Evolutionary conservation across 495 filamentous ascomycete genomes (phyloP).

Genomic region (Copromyces sp.): DNA sequence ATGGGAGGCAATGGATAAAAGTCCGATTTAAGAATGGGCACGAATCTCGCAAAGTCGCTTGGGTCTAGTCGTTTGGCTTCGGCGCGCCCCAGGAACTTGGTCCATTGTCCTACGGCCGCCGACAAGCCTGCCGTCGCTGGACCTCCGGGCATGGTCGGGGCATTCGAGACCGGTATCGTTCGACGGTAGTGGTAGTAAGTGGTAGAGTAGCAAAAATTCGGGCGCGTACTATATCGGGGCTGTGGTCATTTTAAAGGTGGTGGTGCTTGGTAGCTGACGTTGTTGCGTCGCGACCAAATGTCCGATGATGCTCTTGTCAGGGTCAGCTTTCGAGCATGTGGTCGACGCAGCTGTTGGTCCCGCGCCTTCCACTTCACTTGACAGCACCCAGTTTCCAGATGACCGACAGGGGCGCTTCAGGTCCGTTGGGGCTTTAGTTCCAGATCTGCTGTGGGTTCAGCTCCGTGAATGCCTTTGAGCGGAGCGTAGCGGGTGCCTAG

Average conservation of each 20-base stretch:
- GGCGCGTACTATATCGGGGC: not conserved
- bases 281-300: not conserved
- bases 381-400: not conserved
- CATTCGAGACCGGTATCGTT: slow-evolving; percentile 4
- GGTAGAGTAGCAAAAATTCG: not conserved
- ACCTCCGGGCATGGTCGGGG: slow-evolving; percentile 9
- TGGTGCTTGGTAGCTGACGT: not conserved
- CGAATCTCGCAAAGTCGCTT: slow-evolving; percentile 35
- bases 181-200: not conserved
- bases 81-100: slow-evolving; percentile 35
- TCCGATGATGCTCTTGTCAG: not conserved
- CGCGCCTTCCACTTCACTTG: not conserved
- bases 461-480: not conserved
- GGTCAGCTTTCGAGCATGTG: not conserved
- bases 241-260: not conserved
- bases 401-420: not conserved
- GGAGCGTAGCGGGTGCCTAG: not conserved
- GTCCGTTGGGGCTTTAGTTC: not conserved
- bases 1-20: slow-evolving; percentile 31
- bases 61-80: slow-evolving; percentile 34
- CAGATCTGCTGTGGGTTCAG: not conserved
- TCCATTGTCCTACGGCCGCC: slow-evolving; percentile 32
- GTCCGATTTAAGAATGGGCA: slow-evolving; percentile 28
- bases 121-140: slow-evolving; percentile 8
- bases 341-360: not conserved